Evolutionary conservation across 1,284 basidiomycete genomes (phyloP), one percentile per base, ranked within the genome.

Genomic region (Papiliotrema terrestris): DNA sequence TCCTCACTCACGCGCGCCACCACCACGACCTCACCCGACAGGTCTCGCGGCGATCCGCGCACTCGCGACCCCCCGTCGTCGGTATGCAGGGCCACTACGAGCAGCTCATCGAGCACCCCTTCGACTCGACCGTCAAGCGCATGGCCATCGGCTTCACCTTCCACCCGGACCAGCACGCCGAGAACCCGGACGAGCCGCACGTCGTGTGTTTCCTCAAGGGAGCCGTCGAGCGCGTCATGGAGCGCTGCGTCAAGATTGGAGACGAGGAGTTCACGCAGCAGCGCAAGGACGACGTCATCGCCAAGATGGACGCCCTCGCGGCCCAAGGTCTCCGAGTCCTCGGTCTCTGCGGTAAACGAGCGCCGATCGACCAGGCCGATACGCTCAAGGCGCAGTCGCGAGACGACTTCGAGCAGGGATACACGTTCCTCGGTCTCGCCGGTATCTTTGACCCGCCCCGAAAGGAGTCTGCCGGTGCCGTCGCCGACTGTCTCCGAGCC

Each of bases 371-470:
- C 63, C 36, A 75, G 60, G 55, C 74, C 66, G 58, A 70, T 23
- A 57, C 61, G 35, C 56, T 78, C 55, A 66, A 66, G 46, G 56
- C 47, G 2, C 67, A 75, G 55, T 56, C 66, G 15, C 78, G 84
- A 26, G 81, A 81, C 45, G 79, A 82, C 2, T 80, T 85, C 14
- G 86, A 88, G 72, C 68, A 76, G 20, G 79, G 79, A 25, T 82
- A 86, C 66, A 77, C 75, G 6, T 83, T 89, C 75, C 74, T 84
- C 8, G 86, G 83, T 9, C 77, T 87, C 1, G 83, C 80, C 13
- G 86, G 86, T 51, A 83, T 88, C 55, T 85, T 57, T 62, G 86
- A 88, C 66, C 86, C 86, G 15, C 86, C 86, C n/a, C 80, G 86
- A 38, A 83, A 82, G 13, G 85, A 87, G 65, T 83, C 83, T 2